Evolutionary conservation across 352 stramenopile species (phyloP), one percentile per base, ranked within the genome.

Genomic region (Pseudoperonospora humuli): DNA sequence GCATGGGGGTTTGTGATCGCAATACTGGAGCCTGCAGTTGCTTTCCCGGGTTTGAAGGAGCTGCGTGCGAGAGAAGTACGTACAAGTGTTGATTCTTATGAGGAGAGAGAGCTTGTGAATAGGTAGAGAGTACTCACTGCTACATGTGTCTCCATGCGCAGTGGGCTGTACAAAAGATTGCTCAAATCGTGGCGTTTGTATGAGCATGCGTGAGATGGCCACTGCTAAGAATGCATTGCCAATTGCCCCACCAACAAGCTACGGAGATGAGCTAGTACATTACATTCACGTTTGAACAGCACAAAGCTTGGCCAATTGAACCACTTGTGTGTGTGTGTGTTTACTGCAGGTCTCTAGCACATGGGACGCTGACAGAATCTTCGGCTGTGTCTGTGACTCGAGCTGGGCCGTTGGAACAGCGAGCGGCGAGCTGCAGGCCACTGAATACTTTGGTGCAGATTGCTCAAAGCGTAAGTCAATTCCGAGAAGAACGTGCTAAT

Each of bases 331-430:
- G n/a, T n/a, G n/a, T n/a, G n/a, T n/a, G n/a, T n/a, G n/a, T 7
- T 25, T 17, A 49, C 41, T 42, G 25, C 33, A 81, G 71, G 45
- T 27, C 20, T 77, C 68, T 8, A 75, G 59, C 7, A 93, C 83
- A 3, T 97, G 90, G 90, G 90, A 97, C 45, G 78, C 93, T 56
- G 72, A 95, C 24, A 75, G 84, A 14, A 79, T 96, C 47, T n/a
- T n/a, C n/a, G n/a, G n/a, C n/a, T n/a, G n/a, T 91, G 63, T 89
- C 4, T 96, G 86, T 45, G 86, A n/a, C 56, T 93, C 80, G 3
- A 39, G 61, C 10, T n/a, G n/a, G 85, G 54, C 71, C 17, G 84
- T 96, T 4, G 86, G 85, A 15, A 76, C 75, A 1, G 77, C 64
- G 10, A 47, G 41, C 2, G 79, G 75, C 0, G 70, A 96, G 40